Evolutionary conservation across 768 basidiomycete species (phyloP).

Genomic region (Macrolepiota albuminosa): DNA sequence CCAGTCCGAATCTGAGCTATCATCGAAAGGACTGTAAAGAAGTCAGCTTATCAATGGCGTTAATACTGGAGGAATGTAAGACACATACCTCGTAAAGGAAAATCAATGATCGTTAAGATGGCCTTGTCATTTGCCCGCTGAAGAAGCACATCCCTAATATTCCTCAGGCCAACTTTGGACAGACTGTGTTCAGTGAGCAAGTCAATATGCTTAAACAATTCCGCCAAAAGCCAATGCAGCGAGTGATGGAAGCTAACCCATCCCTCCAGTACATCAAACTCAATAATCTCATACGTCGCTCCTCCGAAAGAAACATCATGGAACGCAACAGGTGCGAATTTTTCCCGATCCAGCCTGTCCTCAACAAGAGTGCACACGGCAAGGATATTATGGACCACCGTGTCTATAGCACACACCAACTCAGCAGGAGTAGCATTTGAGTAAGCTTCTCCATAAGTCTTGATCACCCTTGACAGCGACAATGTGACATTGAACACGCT

Average conservation of each 20-base stretch:
- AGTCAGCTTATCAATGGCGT: neutral
- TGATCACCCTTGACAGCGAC: slow-evolving; percentile 83
- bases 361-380: slow-evolving; percentile 66
- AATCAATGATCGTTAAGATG: slow-evolving; percentile 78
- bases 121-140: slow-evolving; percentile 61
- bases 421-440: slow-evolving; percentile 50
- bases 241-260: slow-evolving; percentile 95
- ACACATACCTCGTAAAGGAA: slow-evolving; percentile 73
- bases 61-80: neutral
- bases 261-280: slow-evolving; percentile 75
- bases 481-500: slow-evolving; percentile 94
- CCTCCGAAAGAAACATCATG: slow-evolving; percentile 67
- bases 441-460: slow-evolving; percentile 85
- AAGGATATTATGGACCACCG: slow-evolving; percentile 67
- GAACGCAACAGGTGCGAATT: slow-evolving; percentile 58
- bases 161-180: slow-evolving; percentile 44
- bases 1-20: slow-evolving; percentile 93
- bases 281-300: slow-evolving; percentile 52
- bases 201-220: slow-evolving; percentile 80
- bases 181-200: slow-evolving; percentile 55
- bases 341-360: slow-evolving; percentile 59
- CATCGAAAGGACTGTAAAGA: slow-evolving; percentile 68
- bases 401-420: slow-evolving; percentile 61
- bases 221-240: slow-evolving; percentile 85
- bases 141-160: slow-evolving; percentile 57